A percentile compares a stretch with the other conserved stretches of the same genome.
phyloP scores from a whole-genome alignment of 345 rosid species.

The Salix exigua region DNA sequence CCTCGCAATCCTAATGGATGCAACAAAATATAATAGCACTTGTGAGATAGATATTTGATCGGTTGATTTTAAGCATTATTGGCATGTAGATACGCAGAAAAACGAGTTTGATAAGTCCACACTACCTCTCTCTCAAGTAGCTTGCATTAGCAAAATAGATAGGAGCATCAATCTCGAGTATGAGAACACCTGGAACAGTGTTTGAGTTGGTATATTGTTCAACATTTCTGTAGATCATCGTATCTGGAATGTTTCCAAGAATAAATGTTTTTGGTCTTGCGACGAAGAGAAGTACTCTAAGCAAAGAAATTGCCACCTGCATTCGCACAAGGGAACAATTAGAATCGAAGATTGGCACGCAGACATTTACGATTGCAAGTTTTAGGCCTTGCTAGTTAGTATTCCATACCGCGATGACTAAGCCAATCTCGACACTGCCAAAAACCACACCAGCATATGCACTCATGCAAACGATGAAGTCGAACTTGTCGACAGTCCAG shows the following conservation, averaged over 20 bases:
- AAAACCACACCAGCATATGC: slow-evolving; percentile 86
- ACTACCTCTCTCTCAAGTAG: slow-evolving; percentile 80
- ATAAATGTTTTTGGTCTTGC: slow-evolving; percentile 72
- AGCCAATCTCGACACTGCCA: slow-evolving; percentile 76
- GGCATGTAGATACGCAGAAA: neutral
- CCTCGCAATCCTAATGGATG: slow-evolving; percentile 50
- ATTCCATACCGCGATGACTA: slow-evolving; percentile 56
- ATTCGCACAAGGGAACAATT: neutral
- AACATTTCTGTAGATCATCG: slow-evolving; percentile 52
- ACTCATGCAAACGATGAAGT: slow-evolving; percentile 69
- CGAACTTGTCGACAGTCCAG: slow-evolving; percentile 81
- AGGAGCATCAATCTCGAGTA: slow-evolving; percentile 77
- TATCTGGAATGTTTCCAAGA: slow-evolving; percentile 66
- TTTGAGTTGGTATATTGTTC: slow-evolving; percentile 66
- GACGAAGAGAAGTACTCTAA: slow-evolving; percentile 65
- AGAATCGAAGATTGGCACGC: neutral
- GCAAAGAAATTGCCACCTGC: slow-evolving; percentile 65
- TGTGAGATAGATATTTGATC: neutral
- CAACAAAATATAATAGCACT: neutral
- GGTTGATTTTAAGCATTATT: neutral
- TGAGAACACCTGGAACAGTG: slow-evolving; percentile 53
- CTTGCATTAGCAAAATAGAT: slow-evolving; percentile 79
- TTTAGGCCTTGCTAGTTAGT: neutral
- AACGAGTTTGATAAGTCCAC: neutral
- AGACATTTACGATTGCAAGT: neutral